phyloP scores from a whole-genome alignment of 2,329 filamentous ascomycete species.

The Calonectria fujianensis region DNA sequence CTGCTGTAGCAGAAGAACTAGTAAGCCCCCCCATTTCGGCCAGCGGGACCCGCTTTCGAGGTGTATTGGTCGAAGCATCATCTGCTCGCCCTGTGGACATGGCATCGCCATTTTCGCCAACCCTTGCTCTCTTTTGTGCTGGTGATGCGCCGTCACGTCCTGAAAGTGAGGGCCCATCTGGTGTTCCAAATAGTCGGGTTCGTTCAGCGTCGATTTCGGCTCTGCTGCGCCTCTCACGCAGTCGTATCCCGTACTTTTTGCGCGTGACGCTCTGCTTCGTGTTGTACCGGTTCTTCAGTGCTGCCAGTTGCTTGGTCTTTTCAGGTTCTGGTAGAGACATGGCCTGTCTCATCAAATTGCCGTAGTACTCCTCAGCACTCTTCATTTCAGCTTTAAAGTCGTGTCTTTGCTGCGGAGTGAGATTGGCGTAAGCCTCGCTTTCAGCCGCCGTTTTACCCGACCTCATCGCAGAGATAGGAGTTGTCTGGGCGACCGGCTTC shows the following conservation, averaged over 20 bases:
- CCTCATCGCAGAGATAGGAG: slow-evolving; percentile 12
- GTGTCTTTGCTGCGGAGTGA: slow-evolving; percentile 57
- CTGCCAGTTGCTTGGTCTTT: slow-evolving; percentile 60
- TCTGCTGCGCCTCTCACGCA: slow-evolving; percentile 69
- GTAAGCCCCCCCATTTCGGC: slow-evolving; percentile 60
- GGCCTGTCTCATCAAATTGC: slow-evolving; percentile 65
- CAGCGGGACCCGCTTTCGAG: slow-evolving; percentile 56
- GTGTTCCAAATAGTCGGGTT: slow-evolving; percentile 58
- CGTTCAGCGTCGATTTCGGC: slow-evolving; percentile 68
- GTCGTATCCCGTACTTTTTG: slow-evolving; percentile 74
- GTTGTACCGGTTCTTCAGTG: slow-evolving; percentile 71
- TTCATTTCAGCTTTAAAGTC: slow-evolving; percentile 57
- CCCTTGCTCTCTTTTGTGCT: slow-evolving; percentile 53
- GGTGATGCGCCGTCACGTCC: slow-evolving; percentile 35
- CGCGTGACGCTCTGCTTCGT: slow-evolving; percentile 75
- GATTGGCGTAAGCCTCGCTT: slow-evolving; percentile 67
- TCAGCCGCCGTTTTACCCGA: slow-evolving; percentile 45
- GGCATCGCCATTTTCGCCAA: slow-evolving; percentile 36
- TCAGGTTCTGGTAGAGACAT: slow-evolving; percentile 60
- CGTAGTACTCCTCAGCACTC: slow-evolving; percentile 60
- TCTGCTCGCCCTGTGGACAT: slow-evolving; percentile 11
- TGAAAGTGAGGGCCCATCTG: slow-evolving; percentile 39
- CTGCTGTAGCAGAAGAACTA: slow-evolving; percentile 61
- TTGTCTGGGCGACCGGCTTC: not conserved
- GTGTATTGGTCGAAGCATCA: slow-evolving; percentile 39